phyloP scores from a whole-genome alignment of 352 stramenopile genomes.

The Globisporangium heterothallicum region DNA sequence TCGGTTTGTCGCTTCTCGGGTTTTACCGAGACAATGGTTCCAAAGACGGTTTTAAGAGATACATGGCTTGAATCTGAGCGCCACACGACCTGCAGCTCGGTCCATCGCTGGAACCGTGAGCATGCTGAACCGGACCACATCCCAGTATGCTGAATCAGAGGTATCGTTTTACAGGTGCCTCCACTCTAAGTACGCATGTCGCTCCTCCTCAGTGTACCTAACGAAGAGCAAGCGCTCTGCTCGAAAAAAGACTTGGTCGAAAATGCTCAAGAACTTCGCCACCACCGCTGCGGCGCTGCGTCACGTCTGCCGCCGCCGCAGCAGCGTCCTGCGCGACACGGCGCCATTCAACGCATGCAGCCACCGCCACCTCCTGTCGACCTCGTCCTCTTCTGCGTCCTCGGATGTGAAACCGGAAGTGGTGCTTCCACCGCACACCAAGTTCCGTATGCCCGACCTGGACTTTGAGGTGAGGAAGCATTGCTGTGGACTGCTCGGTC shows the following conservation, averaged over 20 bases:
- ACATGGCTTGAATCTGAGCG: neutral
- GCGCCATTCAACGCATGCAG: neutral
- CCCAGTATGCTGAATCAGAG: no score
- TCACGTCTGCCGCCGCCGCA: neutral
- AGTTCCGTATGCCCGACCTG: conserved; percentile 85
- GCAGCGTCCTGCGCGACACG: neutral
- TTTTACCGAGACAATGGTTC: neutral
- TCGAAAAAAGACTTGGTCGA: conserved; percentile 5
- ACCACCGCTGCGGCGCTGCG: conserved; percentile 2
- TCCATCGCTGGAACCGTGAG: no score
- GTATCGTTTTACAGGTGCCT: no score
- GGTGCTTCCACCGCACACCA: conserved; percentile 64
- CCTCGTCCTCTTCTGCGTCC: neutral
- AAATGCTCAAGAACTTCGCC: neutral
- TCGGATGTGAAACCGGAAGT: neutral
- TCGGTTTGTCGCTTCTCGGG: no score
- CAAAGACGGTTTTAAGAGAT: neutral
- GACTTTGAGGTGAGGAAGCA: conserved; percentile 57
- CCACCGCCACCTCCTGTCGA: conserved; percentile 10
- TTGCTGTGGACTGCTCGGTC: neutral
- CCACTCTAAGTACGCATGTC: neutral
- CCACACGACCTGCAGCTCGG: no score
- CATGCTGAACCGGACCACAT: no score
- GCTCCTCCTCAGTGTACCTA: no score
- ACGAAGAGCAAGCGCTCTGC: no score